Conservation (phyloP, 768 basidiomycete species). For the Cytidiella melzeri region DNA sequence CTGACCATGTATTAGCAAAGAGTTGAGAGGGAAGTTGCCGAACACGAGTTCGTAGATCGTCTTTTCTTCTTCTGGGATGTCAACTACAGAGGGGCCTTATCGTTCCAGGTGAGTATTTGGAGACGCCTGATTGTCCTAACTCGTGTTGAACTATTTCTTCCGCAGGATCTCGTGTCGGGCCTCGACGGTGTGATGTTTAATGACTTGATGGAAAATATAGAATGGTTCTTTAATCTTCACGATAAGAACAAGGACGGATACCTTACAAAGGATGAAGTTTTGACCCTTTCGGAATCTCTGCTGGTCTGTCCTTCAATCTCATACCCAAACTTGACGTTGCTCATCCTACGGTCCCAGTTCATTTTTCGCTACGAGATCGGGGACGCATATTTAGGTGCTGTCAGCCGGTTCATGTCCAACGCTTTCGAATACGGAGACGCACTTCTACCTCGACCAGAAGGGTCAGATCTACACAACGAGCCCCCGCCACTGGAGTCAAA, state of each 20-base stretch:
- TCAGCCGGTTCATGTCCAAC: constrained; percentile 96
- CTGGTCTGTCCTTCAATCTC: constrained; percentile 47
- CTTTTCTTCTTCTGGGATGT: constrained; percentile 95
- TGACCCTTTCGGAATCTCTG: constrained; percentile 91
- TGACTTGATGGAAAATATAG: constrained; percentile 96
- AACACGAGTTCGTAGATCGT: constrained; percentile 92
- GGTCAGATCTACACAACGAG: constrained; percentile 29
- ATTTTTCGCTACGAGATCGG: constrained; percentile 97
- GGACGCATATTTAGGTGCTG: constrained; percentile 92
- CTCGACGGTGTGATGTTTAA: constrained; percentile 91
- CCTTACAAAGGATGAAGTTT: constrained; percentile 92
- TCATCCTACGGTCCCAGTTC: constrained; percentile 49
- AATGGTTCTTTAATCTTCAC: constrained; percentile 97
- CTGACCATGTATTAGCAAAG: constrained; percentile 52
- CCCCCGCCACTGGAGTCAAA: constrained; percentile 58
- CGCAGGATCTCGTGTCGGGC: constrained; percentile 87
- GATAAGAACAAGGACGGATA: constrained; percentile 96
- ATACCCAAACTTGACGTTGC: constrained; percentile 1
- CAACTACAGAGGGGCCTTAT: constrained; percentile 73
- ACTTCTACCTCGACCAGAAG: constrained; percentile 56
- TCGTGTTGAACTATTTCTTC: neutral
- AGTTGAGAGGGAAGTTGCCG: constrained; percentile 83
- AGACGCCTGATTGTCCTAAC: neutral
- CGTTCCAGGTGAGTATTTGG: constrained; percentile 67
- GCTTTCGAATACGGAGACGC: constrained; percentile 98